Conservation (phyloP, 83 land plant genomes). For the Diphasiastrum complanatum region DNA sequence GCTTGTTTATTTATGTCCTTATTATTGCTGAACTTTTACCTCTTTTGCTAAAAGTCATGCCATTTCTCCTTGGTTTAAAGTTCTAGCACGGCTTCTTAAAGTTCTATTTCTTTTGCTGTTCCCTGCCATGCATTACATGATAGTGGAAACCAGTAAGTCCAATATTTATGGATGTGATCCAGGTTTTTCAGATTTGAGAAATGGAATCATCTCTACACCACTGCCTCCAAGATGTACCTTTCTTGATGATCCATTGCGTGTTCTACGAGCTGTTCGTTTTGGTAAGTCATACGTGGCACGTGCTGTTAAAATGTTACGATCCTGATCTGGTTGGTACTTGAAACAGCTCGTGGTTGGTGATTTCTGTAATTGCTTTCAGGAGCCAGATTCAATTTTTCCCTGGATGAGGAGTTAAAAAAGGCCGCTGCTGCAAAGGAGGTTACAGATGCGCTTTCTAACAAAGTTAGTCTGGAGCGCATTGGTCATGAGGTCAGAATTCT, state of each 20-base stretch:
- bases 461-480: slow-evolving; percentile 86
- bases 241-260: slow-evolving; percentile 94
- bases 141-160: too few species aligned
- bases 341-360: not conserved
- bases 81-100: not conserved
- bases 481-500: slow-evolving; percentile 68
- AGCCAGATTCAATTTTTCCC: slow-evolving; percentile 69
- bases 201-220: slow-evolving; percentile 81
- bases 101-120: slow-evolving; percentile 6
- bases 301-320: not conserved
- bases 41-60: slow-evolving; percentile 2
- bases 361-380: slow-evolving; percentile 35
- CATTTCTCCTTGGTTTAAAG: not conserved
- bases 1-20: not conserved
- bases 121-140: too few species aligned
- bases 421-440: slow-evolving; percentile 86
- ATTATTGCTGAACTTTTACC: not conserved
- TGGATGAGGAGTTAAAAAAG: slow-evolving; percentile 63
- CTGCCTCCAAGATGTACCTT: slow-evolving; percentile 83
- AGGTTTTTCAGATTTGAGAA: slow-evolving; percentile 76
- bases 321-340: not conserved
- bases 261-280: slow-evolving; percentile 89
- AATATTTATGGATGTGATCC: too few species aligned
- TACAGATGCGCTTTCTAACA: slow-evolving; percentile 54
- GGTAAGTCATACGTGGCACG: slow-evolving; percentile 57